Conservation (phyloP, 2,329 filamentous ascomycete genomes). For the Cordyceps javanica region DNA sequence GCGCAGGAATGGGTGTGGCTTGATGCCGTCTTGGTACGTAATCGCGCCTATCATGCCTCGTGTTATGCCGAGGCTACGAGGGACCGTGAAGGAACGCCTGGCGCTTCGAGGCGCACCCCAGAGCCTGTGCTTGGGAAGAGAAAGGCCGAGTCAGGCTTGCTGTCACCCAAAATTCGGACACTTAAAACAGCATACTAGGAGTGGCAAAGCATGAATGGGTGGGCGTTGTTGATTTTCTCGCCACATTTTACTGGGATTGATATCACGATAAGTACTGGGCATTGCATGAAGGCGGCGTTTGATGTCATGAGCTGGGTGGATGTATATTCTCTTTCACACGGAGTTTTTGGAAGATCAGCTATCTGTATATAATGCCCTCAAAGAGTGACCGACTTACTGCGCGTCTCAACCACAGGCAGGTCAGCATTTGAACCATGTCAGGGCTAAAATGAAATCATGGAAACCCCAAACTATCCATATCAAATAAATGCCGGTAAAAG, state of each 20-base stretch:
- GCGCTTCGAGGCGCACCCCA: constrained; percentile 44
- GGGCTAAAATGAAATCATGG: no score
- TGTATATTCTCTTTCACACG: neutral
- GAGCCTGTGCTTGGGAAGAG: constrained; percentile 66
- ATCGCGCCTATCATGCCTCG: constrained; percentile 79
- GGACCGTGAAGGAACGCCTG: constrained; percentile 46
- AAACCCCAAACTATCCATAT: no score
- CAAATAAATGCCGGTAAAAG: no score
- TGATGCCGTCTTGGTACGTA: constrained; percentile 73
- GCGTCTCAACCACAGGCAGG: no score
- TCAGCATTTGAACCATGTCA: no score
- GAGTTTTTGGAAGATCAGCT: neutral
- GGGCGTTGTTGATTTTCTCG: neutral
- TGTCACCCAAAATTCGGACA: constrained; percentile 30
- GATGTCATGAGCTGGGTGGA: neutral
- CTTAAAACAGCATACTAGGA: constrained; percentile 9
- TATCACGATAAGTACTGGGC: neutral
- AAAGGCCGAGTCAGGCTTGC: constrained; percentile 59
- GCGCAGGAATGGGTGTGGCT: constrained; percentile 97
- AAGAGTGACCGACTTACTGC: no score
- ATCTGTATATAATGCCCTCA: neutral
- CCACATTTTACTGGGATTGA: neutral
- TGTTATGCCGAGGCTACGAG: constrained; percentile 80
- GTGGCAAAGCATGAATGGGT: neutral
- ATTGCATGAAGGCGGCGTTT: constrained; percentile 6